phyloP scores from a whole-genome alignment of 2,329 filamentous ascomycete species.

The Tolypocladium endophyticum region DNA sequence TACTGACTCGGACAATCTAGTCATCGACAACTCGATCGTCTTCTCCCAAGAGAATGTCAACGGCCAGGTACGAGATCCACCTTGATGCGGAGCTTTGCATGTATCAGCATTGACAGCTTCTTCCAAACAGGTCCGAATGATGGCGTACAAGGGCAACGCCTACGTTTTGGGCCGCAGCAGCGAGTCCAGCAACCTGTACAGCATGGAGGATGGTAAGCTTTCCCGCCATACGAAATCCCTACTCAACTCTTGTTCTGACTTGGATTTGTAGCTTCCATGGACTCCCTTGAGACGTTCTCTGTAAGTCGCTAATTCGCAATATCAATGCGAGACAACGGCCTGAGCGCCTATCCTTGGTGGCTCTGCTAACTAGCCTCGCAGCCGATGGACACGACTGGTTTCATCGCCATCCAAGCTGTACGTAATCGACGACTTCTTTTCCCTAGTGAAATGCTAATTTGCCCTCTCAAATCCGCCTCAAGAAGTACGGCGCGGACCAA shows the following conservation, averaged over 20 bases:
- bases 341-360: not conserved
- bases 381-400: conserved; percentile 46
- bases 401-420: conserved; percentile 53
- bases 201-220: conserved; percentile 26
- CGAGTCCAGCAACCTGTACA: conserved; percentile 39
- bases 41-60: conserved; percentile 33
- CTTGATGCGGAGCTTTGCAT: conserved; percentile 21
- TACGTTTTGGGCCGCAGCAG: conserved; percentile 35
- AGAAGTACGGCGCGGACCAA: conserved; percentile 31
- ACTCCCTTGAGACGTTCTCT: conserved; percentile 34
- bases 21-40: conserved; percentile 50
- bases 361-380: conserved; percentile 21
- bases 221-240: not conserved
- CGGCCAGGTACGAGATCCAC: not conserved
- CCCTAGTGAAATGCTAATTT: not conserved
- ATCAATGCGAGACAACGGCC: not conserved
- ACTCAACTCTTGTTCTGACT: not conserved
- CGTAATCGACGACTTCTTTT: not conserved
- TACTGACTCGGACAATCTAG: not conserved
- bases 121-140: conserved; percentile 11
- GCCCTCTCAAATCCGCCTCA: conserved; percentile 42
- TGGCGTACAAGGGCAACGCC: conserved; percentile 36
- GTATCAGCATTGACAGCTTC: conserved; percentile 13
- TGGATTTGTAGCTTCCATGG: conserved; percentile 30
- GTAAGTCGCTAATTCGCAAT: not conserved